Evolutionary conservation across 305 asterid genomes (phyloP).

Genomic region (Solanum hybrid): DNA sequence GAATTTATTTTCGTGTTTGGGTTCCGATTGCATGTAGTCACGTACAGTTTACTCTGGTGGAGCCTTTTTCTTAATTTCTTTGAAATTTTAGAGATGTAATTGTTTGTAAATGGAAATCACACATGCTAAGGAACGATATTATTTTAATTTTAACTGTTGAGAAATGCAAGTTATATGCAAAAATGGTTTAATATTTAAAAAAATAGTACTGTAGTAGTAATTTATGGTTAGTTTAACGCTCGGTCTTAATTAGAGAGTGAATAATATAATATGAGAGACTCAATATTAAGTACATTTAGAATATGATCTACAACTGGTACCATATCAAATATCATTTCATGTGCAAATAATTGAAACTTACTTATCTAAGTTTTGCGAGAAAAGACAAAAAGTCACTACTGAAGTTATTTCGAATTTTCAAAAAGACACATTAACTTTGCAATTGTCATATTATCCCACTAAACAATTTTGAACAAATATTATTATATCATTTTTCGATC

Average conservation of each 20-base stretch:
- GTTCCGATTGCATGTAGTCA: slow-evolving; percentile 17
- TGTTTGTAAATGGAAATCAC: background rate
- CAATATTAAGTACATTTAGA: background rate
- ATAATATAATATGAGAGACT: background rate
- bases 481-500: too few relatives aligned
- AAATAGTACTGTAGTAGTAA: background rate
- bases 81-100: background rate
- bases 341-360: background rate
- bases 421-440: too few relatives aligned
- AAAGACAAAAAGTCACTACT: too few relatives aligned
- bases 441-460: too few relatives aligned
- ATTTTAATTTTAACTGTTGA: background rate
- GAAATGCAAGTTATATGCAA: background rate
- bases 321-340: background rate
- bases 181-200: background rate
- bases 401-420: too few relatives aligned
- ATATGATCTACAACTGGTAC: background rate
- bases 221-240: background rate
- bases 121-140: background rate
- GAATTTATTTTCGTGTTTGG: slow-evolving; percentile 9
- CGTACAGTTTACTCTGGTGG: background rate
- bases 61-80: background rate
- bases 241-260: background rate
- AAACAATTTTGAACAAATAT: too few relatives aligned
- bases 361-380: background rate